Evolutionary conservation across 2,329 filamentous ascomycete genomes (phyloP), one percentile per base, ranked within the genome.

Genomic region (Volutella citrinella): DNA sequence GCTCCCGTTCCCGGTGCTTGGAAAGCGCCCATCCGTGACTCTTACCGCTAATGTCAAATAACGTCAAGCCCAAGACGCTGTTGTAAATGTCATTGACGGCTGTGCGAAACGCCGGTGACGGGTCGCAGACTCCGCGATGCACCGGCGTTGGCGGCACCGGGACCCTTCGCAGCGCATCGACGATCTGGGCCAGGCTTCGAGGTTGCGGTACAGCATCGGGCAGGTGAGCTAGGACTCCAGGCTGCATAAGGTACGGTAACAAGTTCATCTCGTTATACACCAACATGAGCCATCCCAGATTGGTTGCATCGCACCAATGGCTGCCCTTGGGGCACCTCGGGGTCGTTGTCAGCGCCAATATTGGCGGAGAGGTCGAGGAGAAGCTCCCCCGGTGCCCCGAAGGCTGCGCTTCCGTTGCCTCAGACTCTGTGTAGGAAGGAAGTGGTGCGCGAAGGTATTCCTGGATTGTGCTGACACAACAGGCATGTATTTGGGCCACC

Each of bases 281-380:
- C n/a, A 74, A 57, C 65, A 76, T 71, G 20, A 74, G 47, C 70
- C 71, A 77, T 4, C 73, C 73, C 1, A 77, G 57, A 33, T 72
- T 75, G 1, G 65, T 64, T 0, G 72, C 70, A 41, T 77, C 74
- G 34, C 73, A 77, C 47, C 59, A 56, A 34, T 69, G 70, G 34
- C 64, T 70, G 1, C 69, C 68, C 36, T 63, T 70, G 12, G 70
- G 69, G 36, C 73, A 77, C 20, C 72, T 62, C 4, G 70, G 61
- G 1, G 51, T 57, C 19, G 57, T 64, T 2, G 61, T 65, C 5
- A 70, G 43, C 12, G 46, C 34, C 13, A 44, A 42, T 6, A 45
- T 43, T 8, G 48, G 44, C 2, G 46, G 27, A 3, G 31, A 43
- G 2, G 45, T 32, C 6, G 46, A 43, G 10, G 38, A 43, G 6